Percentiles rank a stretch among this genome's conserved stretches.
These are phyloP conservation scores for Cutaneotrichosporon cyanovorans DNA, from an alignment of 1,284 basidiomycete species.

Conservation along the genomic window DNA sequence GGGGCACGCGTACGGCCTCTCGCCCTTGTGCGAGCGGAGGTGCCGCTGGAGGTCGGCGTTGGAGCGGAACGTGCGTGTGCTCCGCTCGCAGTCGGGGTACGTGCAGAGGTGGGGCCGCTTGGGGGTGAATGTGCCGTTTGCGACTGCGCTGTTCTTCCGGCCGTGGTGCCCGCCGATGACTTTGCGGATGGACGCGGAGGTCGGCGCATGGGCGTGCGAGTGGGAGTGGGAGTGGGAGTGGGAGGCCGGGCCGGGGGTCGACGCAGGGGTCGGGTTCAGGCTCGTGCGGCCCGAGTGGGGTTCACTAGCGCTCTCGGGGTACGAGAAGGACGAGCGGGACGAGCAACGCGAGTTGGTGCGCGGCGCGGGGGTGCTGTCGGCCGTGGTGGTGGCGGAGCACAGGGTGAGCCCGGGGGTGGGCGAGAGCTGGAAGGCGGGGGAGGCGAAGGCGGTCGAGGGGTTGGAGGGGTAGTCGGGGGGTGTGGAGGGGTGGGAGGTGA, in stretches of 20 bases:
- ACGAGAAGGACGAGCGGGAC: conserved; percentile 12
- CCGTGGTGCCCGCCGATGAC: not conserved
- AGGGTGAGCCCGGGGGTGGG: conserved; percentile 14
- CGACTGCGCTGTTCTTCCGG: conserved; percentile 2
- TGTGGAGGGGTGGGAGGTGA: conserved; percentile 1
- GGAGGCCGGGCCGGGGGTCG: not conserved
- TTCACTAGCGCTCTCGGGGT: not conserved
- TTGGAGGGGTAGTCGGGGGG: conserved; percentile 4
- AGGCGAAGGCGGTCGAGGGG: conserved; percentile 8
- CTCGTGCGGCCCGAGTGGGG: not conserved
- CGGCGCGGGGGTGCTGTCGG: conserved; percentile 11
- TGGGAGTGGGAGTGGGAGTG: not conserved
- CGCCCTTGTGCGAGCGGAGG: conserved; percentile 17
- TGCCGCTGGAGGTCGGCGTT: conserved; percentile 24
- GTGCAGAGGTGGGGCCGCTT: conserved; percentile 18
- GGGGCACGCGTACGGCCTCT: conserved; percentile 14
- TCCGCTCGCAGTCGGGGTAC: conserved; percentile 10
- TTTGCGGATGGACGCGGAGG: not conserved
- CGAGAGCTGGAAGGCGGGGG: conserved; percentile 15
- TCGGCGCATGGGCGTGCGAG: not conserved
- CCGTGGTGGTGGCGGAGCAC: conserved; percentile 5
- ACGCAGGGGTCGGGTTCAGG: not conserved
- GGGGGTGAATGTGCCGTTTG: conserved; percentile 7
- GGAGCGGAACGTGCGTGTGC: conserved; percentile 17
- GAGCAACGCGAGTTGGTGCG: conserved; percentile 16